These are phyloP conservation scores for Trametes hirsuta DNA, from an alignment of 1,284 basidiomycete species.

Conservation along the genomic window DNA sequence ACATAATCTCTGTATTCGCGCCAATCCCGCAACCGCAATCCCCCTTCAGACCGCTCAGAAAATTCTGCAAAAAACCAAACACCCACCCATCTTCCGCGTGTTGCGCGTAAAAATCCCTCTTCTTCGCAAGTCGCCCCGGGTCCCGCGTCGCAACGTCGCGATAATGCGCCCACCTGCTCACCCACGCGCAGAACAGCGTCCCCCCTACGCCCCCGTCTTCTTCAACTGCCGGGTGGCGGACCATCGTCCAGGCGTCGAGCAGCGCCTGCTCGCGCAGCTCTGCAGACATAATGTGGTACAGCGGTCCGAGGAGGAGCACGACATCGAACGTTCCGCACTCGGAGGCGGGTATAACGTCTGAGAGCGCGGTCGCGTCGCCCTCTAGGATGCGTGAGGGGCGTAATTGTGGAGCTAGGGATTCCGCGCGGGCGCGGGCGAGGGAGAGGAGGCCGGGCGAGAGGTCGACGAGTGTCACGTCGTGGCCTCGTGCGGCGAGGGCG, in stretches of 20 bases:
- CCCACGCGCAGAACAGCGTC: conserved; percentile 22
- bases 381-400: conserved; percentile 17
- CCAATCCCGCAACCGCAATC: not conserved
- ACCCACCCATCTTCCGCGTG: conserved; percentile 21
- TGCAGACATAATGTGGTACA: conserved; percentile 23
- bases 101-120: conserved; percentile 15
- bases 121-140: conserved; percentile 9
- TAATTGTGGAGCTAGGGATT: not conserved
- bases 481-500: conserved; percentile 19
- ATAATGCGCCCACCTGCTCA: conserved; percentile 24
- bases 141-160: conserved; percentile 21
- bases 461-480: conserved; percentile 23
- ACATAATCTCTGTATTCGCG: conserved; percentile 13
- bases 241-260: conserved; percentile 21
- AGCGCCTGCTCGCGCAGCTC: conserved; percentile 18
- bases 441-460: conserved; percentile 18
- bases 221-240: not conserved
- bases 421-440: conserved; percentile 14
- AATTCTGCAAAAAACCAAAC: not conserved
- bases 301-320: conserved; percentile 24
- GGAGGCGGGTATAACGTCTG: conserved; percentile 6
- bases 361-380: conserved; percentile 20
- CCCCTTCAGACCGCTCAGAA: not conserved
- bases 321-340: conserved; percentile 21
- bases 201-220: not conserved